Conservation (phyloP, 2,329 filamentous ascomycete genomes). For the Fusarium domesticum region DNA sequence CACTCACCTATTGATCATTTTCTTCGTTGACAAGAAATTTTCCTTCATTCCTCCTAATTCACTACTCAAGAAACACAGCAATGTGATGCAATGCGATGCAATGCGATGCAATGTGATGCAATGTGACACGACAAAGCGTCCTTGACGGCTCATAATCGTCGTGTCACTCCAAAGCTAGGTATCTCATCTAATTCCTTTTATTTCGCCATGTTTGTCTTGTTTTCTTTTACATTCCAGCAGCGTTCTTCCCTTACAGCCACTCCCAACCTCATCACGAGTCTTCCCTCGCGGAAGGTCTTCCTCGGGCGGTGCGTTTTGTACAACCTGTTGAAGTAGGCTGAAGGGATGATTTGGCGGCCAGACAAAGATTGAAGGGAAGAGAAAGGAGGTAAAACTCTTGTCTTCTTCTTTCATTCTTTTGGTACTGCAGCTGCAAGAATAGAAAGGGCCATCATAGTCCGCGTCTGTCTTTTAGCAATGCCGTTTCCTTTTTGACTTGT, state of each 20-base stretch:
- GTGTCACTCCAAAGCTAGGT: too few species aligned
- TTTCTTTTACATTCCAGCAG: conserved; percentile 19
- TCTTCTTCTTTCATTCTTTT: not conserved
- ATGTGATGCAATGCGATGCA: too few species aligned
- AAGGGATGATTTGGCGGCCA: conserved; percentile 19
- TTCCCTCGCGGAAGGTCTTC: conserved; percentile 35
- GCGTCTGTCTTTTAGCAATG: conserved; percentile 37
- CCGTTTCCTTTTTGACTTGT: not conserved
- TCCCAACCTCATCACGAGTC: conserved; percentile 34
- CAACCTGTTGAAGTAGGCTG: conserved; percentile 37
- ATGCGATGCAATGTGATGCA: too few species aligned
- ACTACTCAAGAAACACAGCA: too few species aligned
- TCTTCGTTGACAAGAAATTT: too few species aligned
- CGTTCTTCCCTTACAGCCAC: conserved; percentile 32
- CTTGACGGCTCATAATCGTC: too few species aligned
- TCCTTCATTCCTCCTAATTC: too few species aligned
- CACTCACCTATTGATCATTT: too few species aligned
- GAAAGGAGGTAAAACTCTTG: not conserved
- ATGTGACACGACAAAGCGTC: too few species aligned
- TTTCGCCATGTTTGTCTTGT: too few species aligned
- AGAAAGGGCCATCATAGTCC: conserved; percentile 54
- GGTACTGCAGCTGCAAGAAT: conserved; percentile 41
- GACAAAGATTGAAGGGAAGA: too few species aligned
- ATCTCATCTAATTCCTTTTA: too few species aligned
- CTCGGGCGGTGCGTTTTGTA: conserved; percentile 37